Base-by-base conservation (phyloP, 1,284 basidiomycete species). In the Microbotryum lychnidis-dioicae region DNA sequence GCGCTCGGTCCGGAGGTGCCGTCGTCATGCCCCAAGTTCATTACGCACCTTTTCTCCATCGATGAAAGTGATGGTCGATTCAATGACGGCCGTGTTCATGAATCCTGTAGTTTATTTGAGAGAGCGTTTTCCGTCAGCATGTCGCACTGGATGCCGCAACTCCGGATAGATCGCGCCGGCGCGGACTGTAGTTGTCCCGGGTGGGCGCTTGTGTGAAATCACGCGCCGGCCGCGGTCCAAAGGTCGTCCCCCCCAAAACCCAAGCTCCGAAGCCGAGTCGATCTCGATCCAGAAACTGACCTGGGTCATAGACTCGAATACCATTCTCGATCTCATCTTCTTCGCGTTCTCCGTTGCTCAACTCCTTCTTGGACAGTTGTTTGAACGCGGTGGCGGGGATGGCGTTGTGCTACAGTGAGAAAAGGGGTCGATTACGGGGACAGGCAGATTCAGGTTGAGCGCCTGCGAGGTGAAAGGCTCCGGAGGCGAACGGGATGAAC, bases 51-150 rank as follows among this genome's bases (percentile, higher is more conserved):
- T 84, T 27, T 89, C 85, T 57, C 89, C 90, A 73, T 92, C 89
- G 71, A 92, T 92, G 71, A 85, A 91, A 0, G 89, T 91, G 72
- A 92, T 91, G 70, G 81, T 75, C 65, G 86, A 87, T 65, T 82
- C 78, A 62, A 92, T 82, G 60, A 90, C 87, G 44, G 90, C 88
- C 2, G 90, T 92, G 70, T 92, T 92, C 76, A 89, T 73, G 76
- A 87, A 90, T 2, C 87, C 87, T 75, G 83, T 83, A 12, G 37
- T 6, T 42, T 6, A 42, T 42, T 31, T 31, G 12, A 16, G 37
- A 37, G 16, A 47, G n/a, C 14, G 14, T 21, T 54, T 33, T 10
- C 20, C 6, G 37, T 56, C 54, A 56, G 45, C n/a, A 21, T 49
- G 18, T 18, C 37, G 16, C 37, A 25, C 51, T 23, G 20, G 25